phyloP scores from a whole-genome alignment of 768 basidiomycete species.

The Kondoa subrosea region DNA sequence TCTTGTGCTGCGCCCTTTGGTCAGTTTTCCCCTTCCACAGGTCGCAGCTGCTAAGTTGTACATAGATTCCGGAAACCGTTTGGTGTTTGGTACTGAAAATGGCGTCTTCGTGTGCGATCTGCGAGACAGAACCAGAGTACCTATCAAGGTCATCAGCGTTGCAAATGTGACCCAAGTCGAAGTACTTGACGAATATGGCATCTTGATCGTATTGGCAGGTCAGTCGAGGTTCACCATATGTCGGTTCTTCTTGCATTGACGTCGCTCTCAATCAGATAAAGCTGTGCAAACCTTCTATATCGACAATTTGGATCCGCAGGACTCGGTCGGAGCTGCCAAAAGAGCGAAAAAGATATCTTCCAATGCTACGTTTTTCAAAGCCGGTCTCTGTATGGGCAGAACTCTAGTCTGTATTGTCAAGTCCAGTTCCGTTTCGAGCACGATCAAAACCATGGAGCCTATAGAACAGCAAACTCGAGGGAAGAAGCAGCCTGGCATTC shows the following conservation, averaged over 20 bases:
- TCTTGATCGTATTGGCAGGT: slow-evolving; percentile 98
- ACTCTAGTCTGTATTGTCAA: slow-evolving; percentile 95
- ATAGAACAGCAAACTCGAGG: slow-evolving; percentile 61
- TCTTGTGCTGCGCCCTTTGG: slow-evolving; percentile 79
- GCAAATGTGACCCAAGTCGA: slow-evolving; percentile 88
- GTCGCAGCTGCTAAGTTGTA: not conserved
- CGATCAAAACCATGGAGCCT: slow-evolving; percentile 92
- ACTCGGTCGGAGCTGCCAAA: slow-evolving; percentile 78
- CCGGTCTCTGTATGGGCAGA: slow-evolving; percentile 74
- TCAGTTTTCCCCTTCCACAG: slow-evolving; percentile 37
- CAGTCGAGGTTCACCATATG: slow-evolving; percentile 21
- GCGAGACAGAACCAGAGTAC: slow-evolving; percentile 41
- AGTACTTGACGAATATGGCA: slow-evolving; percentile 84
- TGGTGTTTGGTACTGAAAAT: slow-evolving; percentile 94
- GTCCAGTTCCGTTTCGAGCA: slow-evolving; percentile 81
- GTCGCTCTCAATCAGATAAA: slow-evolving; percentile 46
- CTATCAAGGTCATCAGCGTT: slow-evolving; percentile 72
- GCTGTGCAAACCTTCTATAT: slow-evolving; percentile 92
- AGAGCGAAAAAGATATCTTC: slow-evolving; percentile 87
- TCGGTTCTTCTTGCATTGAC: slow-evolving; percentile 2
- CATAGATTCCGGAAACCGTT: slow-evolving; percentile 60
- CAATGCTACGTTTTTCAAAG: slow-evolving; percentile 95
- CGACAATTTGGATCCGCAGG: slow-evolving; percentile 73
- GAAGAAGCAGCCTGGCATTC: slow-evolving; percentile 48
- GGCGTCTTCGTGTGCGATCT: slow-evolving; percentile 90